A percentile compares a stretch with the other conserved stretches of the same genome.
Evolutionary conservation across 2,329 filamentous ascomycete genomes (phyloP).

Genomic region (Xylariaceae sp.): DNA sequence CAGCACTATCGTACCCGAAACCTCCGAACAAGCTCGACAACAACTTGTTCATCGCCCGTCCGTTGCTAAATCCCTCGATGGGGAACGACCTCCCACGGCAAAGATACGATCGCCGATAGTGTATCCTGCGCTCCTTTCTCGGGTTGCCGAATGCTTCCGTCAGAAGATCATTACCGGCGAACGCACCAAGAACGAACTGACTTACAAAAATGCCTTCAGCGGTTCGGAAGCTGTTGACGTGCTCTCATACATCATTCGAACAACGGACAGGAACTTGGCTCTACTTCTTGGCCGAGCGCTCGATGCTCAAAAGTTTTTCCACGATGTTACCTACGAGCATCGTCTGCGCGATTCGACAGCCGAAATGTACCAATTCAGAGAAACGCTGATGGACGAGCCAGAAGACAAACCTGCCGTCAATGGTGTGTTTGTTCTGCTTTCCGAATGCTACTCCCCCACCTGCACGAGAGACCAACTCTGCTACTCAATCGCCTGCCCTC

Average conservation of each 20-base stretch:
- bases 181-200: slow-evolving; percentile 91
- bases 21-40: slow-evolving; percentile 51
- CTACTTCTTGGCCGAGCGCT: slow-evolving; percentile 84
- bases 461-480: slow-evolving; percentile 93
- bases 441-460: slow-evolving; percentile 96
- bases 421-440: slow-evolving; percentile 92
- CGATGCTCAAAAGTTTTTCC: slow-evolving; percentile 98
- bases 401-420: slow-evolving; percentile 74
- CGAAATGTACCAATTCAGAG: slow-evolving; percentile 95
- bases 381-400: slow-evolving; percentile 81
- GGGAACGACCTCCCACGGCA: slow-evolving; percentile 54
- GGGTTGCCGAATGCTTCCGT: slow-evolving; percentile 87
- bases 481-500: slow-evolving; percentile 95
- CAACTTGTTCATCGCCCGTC: slow-evolving; percentile 53
- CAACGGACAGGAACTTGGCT: slow-evolving; percentile 90
- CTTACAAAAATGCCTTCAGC: slow-evolving; percentile 96
- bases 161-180: slow-evolving; percentile 83
- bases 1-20: slow-evolving; percentile 69
- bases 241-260: slow-evolving; percentile 94
- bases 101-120: slow-evolving; percentile 76
- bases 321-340: slow-evolving; percentile 98
- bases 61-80: slow-evolving; percentile 49
- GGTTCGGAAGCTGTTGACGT: slow-evolving; percentile 94
- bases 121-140: slow-evolving; percentile 90
- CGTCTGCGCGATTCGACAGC: slow-evolving; percentile 87